phyloP scores from a whole-genome alignment of 257 asterid genomes.

The Primulina tabacum region DNA sequence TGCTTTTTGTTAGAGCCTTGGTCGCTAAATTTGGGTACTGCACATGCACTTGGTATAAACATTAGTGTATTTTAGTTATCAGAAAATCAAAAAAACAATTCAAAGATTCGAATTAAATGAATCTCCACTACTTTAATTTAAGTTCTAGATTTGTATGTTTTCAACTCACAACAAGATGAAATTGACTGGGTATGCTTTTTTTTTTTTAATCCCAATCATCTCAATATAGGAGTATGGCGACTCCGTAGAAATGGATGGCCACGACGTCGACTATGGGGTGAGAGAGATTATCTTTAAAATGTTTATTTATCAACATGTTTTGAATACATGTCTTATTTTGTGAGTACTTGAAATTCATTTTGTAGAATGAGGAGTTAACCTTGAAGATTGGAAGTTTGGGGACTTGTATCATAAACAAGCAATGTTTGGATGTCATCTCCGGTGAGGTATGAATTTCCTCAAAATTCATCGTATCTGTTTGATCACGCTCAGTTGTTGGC shows the following conservation, averaged over 20 bases:
- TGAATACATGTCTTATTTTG: constrained; percentile 14
- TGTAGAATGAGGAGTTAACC: constrained; percentile 87
- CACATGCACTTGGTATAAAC: too few species aligned
- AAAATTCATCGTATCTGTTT: constrained; percentile 1
- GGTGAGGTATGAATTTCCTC: constrained; percentile 56
- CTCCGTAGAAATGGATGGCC: constrained; percentile 69
- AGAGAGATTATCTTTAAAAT: too few species aligned
- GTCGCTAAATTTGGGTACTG: neutral
- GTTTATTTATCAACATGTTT: too few species aligned
- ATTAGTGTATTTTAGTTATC: neutral
- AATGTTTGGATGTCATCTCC: constrained; percentile 99
- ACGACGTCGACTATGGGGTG: too few species aligned
- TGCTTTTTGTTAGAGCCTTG: too few species aligned
- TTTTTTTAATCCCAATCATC: neutral
- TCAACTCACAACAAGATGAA: neutral
- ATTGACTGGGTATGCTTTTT: neutral
- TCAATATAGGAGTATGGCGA: constrained; percentile 75
- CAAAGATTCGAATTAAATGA: neutral
- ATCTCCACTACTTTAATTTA: neutral
- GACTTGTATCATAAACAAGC: constrained; percentile 92
- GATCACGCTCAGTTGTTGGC: neutral
- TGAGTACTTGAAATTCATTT: constrained; percentile 7
- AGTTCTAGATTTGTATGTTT: neutral
- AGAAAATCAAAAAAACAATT: too few species aligned
- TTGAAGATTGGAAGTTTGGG: constrained; percentile 83